Evolutionary conservation across 2,329 filamentous ascomycete genomes (phyloP).

Genomic region (Microdochium nivale): DNA sequence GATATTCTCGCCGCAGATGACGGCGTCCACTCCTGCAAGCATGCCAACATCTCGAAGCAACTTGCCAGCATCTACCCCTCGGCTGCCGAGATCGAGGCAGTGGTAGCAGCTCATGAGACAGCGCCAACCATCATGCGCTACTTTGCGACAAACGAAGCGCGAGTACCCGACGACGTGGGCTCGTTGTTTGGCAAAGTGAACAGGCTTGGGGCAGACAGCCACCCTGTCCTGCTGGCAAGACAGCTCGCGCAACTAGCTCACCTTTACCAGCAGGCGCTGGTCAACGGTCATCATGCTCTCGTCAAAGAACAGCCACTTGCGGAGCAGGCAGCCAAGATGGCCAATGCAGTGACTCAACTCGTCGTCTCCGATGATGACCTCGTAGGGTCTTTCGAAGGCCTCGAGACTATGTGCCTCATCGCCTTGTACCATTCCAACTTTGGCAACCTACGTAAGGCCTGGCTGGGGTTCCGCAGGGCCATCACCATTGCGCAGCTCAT

Average conservation of each 20-base stretch:
- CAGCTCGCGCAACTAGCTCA: conserved; percentile 35
- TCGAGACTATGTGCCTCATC: conserved; percentile 42
- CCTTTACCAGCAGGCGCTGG: conserved; percentile 31
- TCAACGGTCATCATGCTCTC: conserved; percentile 17
- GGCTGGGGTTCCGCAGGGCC: conserved; percentile 41
- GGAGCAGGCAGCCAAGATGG: conserved; percentile 20
- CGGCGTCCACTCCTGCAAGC: neutral
- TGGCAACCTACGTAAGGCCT: conserved; percentile 45
- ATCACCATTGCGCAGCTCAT: conserved; percentile 42
- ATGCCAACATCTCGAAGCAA: conserved; percentile 7
- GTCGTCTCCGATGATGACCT: conserved; percentile 44
- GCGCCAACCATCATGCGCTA: conserved; percentile 3
- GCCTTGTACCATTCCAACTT: conserved; percentile 40
- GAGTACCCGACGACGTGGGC: conserved; percentile 5
- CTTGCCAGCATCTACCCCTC: conserved; percentile 20
- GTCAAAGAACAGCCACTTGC: conserved; percentile 12
- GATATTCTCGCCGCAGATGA: neutral
- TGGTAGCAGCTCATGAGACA: conserved; percentile 10
- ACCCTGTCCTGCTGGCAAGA: conserved; percentile 39
- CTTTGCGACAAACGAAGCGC: conserved; percentile 9
- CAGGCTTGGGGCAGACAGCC: conserved; percentile 25
- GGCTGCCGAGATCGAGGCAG: conserved; percentile 14
- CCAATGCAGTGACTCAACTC: conserved; percentile 22
- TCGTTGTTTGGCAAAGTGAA: conserved; percentile 10
- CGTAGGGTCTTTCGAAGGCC: conserved; percentile 39